Evolutionary conservation across 208 protist genomes (phyloP), one percentile per base, ranked within the genome.

Genomic region (Trypanosoma lewisi): DNA sequence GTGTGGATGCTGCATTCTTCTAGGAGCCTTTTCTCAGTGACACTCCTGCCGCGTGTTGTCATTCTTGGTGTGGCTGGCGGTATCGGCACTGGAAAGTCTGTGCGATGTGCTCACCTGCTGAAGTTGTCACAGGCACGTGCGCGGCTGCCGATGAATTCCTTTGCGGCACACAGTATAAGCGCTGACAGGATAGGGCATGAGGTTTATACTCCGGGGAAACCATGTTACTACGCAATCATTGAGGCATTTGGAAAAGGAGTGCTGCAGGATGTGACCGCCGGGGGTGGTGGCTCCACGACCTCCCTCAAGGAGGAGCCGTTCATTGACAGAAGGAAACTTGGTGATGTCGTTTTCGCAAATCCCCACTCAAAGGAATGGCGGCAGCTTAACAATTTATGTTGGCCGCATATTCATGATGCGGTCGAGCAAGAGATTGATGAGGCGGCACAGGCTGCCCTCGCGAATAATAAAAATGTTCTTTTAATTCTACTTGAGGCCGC

Each of bases 51-150:
- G n/a, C 61, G 61, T 48, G 49, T 67, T 0, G 61, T 67, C n/a
- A 31, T 58, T 0, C 76, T 93, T 17, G 87, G 87, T 28, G 82
- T 93, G 59, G 87, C 87, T 0, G 87, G 87, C 44, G 85, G 79
- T 37, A 93, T 93, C n/a, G 87, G 83, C 12, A 89, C 81, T 54
- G 87, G 87, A 7, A 93, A 93, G 73, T 78, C 82, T 17, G 67
- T 70, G 14, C 81, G 87, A 1, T 92, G 85, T 64, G 60, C 75
- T 21, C 85, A 76, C 49, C 66, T 92, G 1, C 51, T 87, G 2
- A 55, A 71, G 52, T 44, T 70, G 5, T 78, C 85, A 0, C 39
- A 54, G 7, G 50, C 63, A 45, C 72, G 48, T 1, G 23, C 39
- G 21, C 55, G 56, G 28, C 55, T 49, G 27, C 55, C 19, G 3